These are phyloP conservation scores for Solanum rostratum DNA, from an alignment of 257 asterid genomes.

Conservation along the genomic window DNA sequence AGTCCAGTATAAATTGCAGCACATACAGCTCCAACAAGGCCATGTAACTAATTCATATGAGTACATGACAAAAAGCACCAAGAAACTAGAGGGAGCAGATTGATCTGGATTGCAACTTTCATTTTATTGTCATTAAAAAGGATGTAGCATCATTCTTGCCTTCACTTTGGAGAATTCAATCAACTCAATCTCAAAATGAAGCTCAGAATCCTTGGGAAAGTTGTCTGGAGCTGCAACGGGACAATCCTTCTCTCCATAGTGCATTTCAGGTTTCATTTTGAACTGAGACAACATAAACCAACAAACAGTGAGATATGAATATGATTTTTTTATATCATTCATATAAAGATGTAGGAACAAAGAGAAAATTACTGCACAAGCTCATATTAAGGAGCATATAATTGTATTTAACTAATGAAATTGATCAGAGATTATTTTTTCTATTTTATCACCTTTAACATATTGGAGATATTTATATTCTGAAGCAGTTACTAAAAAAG, in stretches of 20 bases:
- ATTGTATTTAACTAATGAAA: neutral
- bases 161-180: slow-evolving; percentile 85
- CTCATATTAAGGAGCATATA: neutral
- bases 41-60: neutral
- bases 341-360: neutral
- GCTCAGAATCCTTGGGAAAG: slow-evolving; percentile 87
- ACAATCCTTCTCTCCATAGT: slow-evolving; percentile 80
- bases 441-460: neutral
- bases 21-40: neutral
- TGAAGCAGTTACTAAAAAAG: neutral
- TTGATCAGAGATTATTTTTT: neutral
- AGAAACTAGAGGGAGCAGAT: neutral
- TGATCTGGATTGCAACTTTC: neutral
- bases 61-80: neutral
- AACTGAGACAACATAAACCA: slow-evolving; percentile 33
- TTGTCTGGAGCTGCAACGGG: slow-evolving; percentile 60
- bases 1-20: neutral
- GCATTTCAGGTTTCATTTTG: slow-evolving; percentile 92
- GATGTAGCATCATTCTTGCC: slow-evolving; percentile 43
- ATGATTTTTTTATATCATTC: neutral
- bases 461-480: neutral
- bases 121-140: neutral
- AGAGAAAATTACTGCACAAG: neutral
- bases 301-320: neutral
- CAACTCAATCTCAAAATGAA: slow-evolving; percentile 51